Conservation (phyloP, 129 eudicot species). For the Smallanthus sonchifolius region DNA sequence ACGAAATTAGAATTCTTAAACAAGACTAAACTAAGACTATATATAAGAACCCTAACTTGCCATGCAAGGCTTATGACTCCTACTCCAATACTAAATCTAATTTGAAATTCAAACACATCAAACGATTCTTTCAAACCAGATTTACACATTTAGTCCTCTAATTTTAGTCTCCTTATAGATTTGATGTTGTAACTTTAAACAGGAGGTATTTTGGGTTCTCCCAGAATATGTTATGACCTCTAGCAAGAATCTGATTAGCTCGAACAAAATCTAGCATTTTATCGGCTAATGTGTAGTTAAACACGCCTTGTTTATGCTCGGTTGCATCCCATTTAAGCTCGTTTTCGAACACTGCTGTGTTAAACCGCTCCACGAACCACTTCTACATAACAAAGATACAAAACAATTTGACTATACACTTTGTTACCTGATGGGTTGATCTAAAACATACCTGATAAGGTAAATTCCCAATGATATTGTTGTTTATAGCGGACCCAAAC, state of each 20-base stretch:
- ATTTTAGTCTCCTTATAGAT: too few relatives aligned
- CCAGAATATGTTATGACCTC: conserved; percentile 99
- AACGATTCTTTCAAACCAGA: too few relatives aligned
- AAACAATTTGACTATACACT: too few relatives aligned
- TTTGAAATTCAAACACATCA: too few relatives aligned
- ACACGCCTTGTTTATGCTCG: conserved; percentile 60
- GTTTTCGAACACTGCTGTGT: conserved; percentile 89
- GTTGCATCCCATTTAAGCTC: conserved; percentile 94
- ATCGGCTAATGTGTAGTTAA: conserved; percentile 76
- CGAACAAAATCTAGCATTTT: conserved; percentile 70
- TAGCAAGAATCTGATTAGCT: conserved; percentile 49
- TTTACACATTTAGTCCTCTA: too few relatives aligned
- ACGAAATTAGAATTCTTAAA: too few relatives aligned
- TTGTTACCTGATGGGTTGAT: background rate
- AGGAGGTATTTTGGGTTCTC: conserved; percentile 73
- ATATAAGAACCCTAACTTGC: too few relatives aligned
- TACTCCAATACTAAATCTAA: too few relatives aligned
- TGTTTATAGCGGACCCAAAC: conserved; percentile 85
- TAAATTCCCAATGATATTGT: conserved; percentile 53
- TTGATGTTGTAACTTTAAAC: too few relatives aligned
- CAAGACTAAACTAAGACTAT: too few relatives aligned
- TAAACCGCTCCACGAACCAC: conserved; percentile 81
- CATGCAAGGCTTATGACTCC: too few relatives aligned
- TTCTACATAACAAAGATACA: conserved; percentile 32
- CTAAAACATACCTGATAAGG: conserved; percentile 57